These are phyloP conservation scores for Colletotrichum limetticola DNA, from an alignment of 2,329 filamentous ascomycete species.

Conservation along the genomic window DNA sequence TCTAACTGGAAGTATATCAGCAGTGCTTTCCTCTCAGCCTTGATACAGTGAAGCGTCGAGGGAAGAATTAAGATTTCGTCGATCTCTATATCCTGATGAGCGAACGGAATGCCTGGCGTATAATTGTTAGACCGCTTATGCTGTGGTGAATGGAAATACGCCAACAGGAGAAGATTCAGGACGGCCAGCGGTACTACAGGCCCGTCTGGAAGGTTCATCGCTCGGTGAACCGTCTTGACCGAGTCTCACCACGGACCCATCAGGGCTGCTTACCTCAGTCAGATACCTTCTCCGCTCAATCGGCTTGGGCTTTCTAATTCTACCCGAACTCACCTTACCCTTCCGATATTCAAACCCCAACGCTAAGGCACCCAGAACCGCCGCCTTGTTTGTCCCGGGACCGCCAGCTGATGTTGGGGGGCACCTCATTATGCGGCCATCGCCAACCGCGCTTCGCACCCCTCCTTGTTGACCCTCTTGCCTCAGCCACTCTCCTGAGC, in stretches of 20 bases:
- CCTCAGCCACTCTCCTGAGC: not conserved
- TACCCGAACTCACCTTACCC: constrained; percentile 29
- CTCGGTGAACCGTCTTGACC: not conserved
- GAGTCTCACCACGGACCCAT: not conserved
- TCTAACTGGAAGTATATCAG: not conserved
- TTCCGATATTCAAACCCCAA: constrained; percentile 2
- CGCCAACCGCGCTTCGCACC: not conserved
- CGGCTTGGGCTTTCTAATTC: not conserved
- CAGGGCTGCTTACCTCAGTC: constrained; percentile 10
- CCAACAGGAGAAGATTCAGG: not conserved
- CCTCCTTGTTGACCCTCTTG: not conserved
- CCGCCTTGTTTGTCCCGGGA: constrained; percentile 4
- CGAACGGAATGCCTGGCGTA: not conserved
- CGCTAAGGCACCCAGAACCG: constrained; percentile 12
- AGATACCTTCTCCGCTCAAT: not conserved
- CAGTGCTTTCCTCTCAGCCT: not conserved
- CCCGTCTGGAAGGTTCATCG: not conserved
- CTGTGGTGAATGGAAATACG: not conserved
- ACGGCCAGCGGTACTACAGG: not conserved
- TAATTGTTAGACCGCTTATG: not conserved
- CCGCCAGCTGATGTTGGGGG: not conserved
- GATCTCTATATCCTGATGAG: not conserved
- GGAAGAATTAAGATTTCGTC: not conserved
- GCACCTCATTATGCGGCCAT: not conserved
- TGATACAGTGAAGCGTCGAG: not conserved